A percentile compares a stretch with the other conserved stretches of the same genome.
Conservation (phyloP, 805 yeast species). For the Lachancea dasiensis region DNA sequence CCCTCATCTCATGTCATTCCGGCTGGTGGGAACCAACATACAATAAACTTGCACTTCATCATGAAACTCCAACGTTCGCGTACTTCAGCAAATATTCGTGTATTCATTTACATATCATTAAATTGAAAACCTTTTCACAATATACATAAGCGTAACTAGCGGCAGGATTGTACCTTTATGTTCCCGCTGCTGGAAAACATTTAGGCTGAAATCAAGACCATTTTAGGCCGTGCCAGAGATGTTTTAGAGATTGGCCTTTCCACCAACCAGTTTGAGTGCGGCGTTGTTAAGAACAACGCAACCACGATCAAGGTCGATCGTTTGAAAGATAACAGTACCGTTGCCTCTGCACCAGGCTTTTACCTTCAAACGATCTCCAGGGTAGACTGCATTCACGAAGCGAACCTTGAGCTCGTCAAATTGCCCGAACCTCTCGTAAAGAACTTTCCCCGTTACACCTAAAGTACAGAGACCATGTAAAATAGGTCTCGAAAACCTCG, state of each 20-base stretch:
- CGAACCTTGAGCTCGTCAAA: constrained; percentile 84
- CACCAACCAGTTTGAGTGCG: constrained; percentile 55
- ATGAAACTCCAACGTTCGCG: neutral
- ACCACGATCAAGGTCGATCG: constrained; percentile 72
- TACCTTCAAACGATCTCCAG: constrained; percentile 82
- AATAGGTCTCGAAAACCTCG: constrained; percentile 79
- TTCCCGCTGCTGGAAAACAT: too few species aligned
- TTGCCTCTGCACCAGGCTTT: constrained; percentile 77
- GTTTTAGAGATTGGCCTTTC: constrained; percentile 29
- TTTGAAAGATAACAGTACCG: constrained; percentile 68
- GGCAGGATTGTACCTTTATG: too few species aligned
- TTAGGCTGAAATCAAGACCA: too few species aligned
- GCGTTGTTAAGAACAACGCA: constrained; percentile 80
- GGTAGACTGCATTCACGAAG: constrained; percentile 86
- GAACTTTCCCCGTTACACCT: constrained; percentile 73
- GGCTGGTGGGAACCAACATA: neutral
- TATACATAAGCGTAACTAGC: too few species aligned
- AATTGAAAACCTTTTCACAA: neutral
- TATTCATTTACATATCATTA: constrained; percentile 1
- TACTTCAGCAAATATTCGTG: constrained; percentile 3
- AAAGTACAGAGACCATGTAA: constrained; percentile 87
- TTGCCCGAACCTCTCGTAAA: constrained; percentile 74
- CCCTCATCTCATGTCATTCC: neutral
- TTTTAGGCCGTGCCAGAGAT: neutral
- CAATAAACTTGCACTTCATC: neutral